Percentiles rank a stretch among this genome's conserved stretches.
These are phyloP conservation scores for Aspergillus saccharolyticus DNA, from an alignment of 495 filamentous ascomycete species.

Conservation along the genomic window DNA sequence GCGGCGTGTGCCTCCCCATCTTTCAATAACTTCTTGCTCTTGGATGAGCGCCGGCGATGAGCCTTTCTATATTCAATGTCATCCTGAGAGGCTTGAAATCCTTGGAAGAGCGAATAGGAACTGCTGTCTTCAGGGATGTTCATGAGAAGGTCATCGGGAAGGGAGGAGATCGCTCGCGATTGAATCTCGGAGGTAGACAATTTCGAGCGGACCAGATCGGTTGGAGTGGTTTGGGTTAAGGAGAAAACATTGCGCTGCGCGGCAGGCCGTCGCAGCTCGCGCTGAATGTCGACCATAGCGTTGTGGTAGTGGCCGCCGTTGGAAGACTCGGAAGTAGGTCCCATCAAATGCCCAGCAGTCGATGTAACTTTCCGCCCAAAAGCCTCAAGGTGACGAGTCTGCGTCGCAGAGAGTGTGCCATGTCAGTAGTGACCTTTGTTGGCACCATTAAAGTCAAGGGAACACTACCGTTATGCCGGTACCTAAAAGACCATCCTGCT, in stretches of 20 bases:
- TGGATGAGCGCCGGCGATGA: constrained; percentile 64
- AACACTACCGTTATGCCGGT: constrained; percentile 47
- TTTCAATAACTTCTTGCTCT: constrained; percentile 67
- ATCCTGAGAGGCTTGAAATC: constrained; percentile 82
- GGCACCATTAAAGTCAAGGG: constrained; percentile 1
- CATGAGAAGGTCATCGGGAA: constrained; percentile 83
- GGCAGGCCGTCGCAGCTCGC: constrained; percentile 73
- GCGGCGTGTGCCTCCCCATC: constrained; percentile 49
- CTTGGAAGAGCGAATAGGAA: constrained; percentile 89
- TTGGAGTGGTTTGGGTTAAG: constrained; percentile 80
- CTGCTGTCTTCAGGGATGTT: constrained; percentile 84
- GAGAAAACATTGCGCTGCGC: constrained; percentile 87
- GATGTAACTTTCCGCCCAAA: constrained; percentile 93
- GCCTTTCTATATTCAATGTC: constrained; percentile 55
- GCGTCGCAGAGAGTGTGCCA: background rate
- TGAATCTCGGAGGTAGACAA: constrained; percentile 91
- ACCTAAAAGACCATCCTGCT: constrained; percentile 46
- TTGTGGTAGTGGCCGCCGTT: constrained; percentile 61
- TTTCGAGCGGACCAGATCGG: constrained; percentile 86
- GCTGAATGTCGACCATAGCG: constrained; percentile 86
- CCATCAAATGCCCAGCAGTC: constrained; percentile 85
- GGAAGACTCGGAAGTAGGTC: constrained; percentile 56
- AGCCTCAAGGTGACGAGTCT: constrained; percentile 87
- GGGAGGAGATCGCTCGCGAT: constrained; percentile 80
- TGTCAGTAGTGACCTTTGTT: background rate